Conservation (phyloP, 192 early-diverging fungal species). For the Backusella westeae region DNA sequence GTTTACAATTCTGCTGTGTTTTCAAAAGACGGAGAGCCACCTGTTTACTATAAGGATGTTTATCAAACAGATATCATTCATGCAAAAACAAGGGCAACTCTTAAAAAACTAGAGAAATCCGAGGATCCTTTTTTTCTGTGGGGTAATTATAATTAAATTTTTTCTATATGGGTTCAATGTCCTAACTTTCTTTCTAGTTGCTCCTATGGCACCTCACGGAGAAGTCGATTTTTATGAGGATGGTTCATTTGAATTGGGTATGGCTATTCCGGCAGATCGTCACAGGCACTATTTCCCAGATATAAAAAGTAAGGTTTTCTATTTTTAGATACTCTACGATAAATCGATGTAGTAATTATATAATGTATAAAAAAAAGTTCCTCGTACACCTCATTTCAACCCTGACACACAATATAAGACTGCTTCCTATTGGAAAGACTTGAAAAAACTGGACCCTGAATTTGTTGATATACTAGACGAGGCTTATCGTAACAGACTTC, state of each 20-base stretch:
- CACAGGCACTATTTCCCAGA: constrained; percentile 54
- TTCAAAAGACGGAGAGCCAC: constrained; percentile 50
- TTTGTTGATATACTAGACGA: constrained; percentile 46
- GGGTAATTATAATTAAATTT: constrained; percentile 1
- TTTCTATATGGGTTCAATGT: too few species aligned
- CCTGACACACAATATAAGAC: constrained; percentile 47
- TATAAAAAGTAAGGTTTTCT: constrained; percentile 30
- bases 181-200: constrained; percentile 40
- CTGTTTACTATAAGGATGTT: constrained; percentile 41
- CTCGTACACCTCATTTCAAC: constrained; percentile 51
- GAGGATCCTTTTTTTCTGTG: constrained; percentile 42
- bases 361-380: too few species aligned
- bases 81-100: constrained; percentile 44
- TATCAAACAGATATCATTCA: constrained; percentile 59
- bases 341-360: too few species aligned
- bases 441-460: constrained; percentile 40
- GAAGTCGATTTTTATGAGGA: constrained; percentile 35
- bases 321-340: too few species aligned
- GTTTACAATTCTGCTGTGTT: constrained; percentile 56
- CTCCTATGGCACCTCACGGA: constrained; percentile 62
- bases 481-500: constrained; percentile 51
- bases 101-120: constrained; percentile 39
- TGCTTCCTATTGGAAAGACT: constrained; percentile 45
- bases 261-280: constrained; percentile 57
- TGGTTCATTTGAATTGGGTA: constrained; percentile 34